phyloP scores from a whole-genome alignment of 768 basidiomycete species.

The Asterophora parasitica region DNA sequence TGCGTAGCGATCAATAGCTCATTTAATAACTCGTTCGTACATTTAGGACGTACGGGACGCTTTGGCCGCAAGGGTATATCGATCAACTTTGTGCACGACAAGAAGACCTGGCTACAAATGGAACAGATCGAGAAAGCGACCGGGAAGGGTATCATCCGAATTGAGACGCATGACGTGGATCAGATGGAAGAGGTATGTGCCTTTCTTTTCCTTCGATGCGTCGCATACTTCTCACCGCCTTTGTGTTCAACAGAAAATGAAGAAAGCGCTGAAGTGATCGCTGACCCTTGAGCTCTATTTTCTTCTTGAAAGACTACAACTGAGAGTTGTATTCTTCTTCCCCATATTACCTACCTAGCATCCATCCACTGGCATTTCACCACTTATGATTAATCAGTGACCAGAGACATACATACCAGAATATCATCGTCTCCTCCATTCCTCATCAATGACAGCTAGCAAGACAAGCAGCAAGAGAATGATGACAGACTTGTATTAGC shows the following conservation, averaged over 20 bases:
- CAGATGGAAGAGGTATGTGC: constrained; percentile 84
- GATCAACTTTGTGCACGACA: constrained; percentile 95
- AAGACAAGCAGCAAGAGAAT: no score
- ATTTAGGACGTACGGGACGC: constrained; percentile 88
- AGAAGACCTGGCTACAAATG: constrained; percentile 85
- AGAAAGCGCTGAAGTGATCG: constrained; percentile 65
- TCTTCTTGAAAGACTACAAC: not conserved
- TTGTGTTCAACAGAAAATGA: constrained; percentile 59
- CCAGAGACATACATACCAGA: no score
- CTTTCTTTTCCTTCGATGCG: not conserved
- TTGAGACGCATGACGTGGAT: constrained; percentile 88
- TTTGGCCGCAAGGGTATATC: constrained; percentile 97
- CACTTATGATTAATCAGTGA: not conserved
- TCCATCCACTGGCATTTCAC: not conserved
- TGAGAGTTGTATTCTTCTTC: not conserved
- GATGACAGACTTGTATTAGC: constrained; percentile 16
- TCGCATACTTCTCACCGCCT: constrained; percentile 2
- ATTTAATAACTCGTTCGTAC: not conserved
- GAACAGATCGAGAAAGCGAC: constrained; percentile 80
- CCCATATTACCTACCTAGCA: not conserved
- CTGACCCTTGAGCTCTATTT: not conserved
- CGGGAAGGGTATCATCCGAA: constrained; percentile 73
- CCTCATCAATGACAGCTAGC: no score
- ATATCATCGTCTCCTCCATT: no score
- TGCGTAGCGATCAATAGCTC: not conserved